These are phyloP conservation scores for Afroboletus lepidellus DNA, from an alignment of 1,284 basidiomycete species.

Conservation along the genomic window DNA sequence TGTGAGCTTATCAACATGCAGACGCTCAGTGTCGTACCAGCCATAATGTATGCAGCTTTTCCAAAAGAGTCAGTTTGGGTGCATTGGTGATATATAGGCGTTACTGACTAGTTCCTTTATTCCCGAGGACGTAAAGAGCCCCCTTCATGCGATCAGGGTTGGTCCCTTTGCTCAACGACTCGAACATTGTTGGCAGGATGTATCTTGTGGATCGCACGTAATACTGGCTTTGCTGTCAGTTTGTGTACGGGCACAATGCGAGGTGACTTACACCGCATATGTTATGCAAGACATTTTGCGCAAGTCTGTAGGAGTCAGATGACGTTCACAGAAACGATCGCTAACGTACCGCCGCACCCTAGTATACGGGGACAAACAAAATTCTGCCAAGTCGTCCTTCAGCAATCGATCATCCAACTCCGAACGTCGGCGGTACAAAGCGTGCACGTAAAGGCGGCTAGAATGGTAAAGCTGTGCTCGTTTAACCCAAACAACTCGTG, in stretches of 20 bases:
- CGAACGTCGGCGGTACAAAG: slow-evolving; percentile 79
- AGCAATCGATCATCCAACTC: slow-evolving; percentile 81
- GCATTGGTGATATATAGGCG: slow-evolving; percentile 1
- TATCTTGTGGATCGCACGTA: slow-evolving; percentile 82
- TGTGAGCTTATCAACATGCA: slow-evolving; percentile 10
- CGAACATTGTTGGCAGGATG: slow-evolving; percentile 64
- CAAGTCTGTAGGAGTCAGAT: slow-evolving; percentile 48
- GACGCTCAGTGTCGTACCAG: slow-evolving; percentile 42
- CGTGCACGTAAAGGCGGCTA: slow-evolving; percentile 72
- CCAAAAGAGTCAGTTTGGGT: slow-evolving; percentile 3
- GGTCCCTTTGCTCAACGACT: slow-evolving; percentile 69
- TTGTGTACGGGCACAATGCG: not conserved
- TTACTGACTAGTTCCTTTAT: slow-evolving; percentile 65
- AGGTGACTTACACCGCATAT: slow-evolving; percentile 56
- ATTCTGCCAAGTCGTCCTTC: slow-evolving; percentile 68
- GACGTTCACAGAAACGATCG: not conserved
- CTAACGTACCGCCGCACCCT: slow-evolving; percentile 64
- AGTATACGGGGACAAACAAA: slow-evolving; percentile 85
- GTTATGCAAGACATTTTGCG: slow-evolving; percentile 70
- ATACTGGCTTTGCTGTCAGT: slow-evolving; percentile 45
- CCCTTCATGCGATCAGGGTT: slow-evolving; percentile 96
- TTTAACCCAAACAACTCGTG: slow-evolving; percentile 75
- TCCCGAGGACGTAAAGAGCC: slow-evolving; percentile 85
- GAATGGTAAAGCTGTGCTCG: slow-evolving; percentile 78
- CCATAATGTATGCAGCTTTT: slow-evolving; percentile 60